A percentile compares a stretch with the other conserved stretches of the same genome.
Conservation (phyloP, 768 basidiomycete species). For the Panellus pusillus region DNA sequence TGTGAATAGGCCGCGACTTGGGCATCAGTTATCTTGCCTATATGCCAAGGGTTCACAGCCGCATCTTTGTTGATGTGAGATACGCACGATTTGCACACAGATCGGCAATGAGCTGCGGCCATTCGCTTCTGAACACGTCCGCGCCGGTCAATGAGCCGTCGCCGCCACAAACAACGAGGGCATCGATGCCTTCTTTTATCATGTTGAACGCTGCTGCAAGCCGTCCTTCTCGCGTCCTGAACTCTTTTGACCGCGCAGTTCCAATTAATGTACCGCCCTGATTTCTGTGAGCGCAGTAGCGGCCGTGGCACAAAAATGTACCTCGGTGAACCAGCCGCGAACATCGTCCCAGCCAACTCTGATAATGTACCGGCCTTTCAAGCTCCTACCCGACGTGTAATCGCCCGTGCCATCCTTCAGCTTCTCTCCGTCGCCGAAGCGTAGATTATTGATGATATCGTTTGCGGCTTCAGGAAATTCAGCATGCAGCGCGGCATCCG, state of each 20-base stretch:
- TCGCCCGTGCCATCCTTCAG: slow-evolving; percentile 84
- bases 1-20: slow-evolving; percentile 75
- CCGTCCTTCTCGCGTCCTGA: slow-evolving; percentile 87
- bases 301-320: slow-evolving; percentile 30
- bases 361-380: slow-evolving; percentile 92
- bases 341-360: slow-evolving; percentile 99
- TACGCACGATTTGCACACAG: slow-evolving; percentile 61
- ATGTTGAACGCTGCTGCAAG: slow-evolving; percentile 87
- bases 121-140: slow-evolving; percentile 90
- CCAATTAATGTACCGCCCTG: slow-evolving; percentile 95
- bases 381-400: slow-evolving; percentile 60
- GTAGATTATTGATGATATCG: slow-evolving; percentile 66
- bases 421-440: slow-evolving; percentile 79
- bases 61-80: background rate
- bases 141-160: slow-evolving; percentile 97
- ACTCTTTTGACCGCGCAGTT: slow-evolving; percentile 83
- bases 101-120: slow-evolving; percentile 80
- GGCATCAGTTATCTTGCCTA: slow-evolving; percentile 73
- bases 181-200: slow-evolving; percentile 96
- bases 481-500: slow-evolving; percentile 8
- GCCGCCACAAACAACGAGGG: slow-evolving; percentile 95
- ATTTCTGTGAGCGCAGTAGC: background rate
- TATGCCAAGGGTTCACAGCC: background rate
- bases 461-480: slow-evolving; percentile 16
- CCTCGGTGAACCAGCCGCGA: slow-evolving; percentile 90